Base-by-base conservation (phyloP, 805 yeast genomes). In the Kuraishia capsulata region DNA sequence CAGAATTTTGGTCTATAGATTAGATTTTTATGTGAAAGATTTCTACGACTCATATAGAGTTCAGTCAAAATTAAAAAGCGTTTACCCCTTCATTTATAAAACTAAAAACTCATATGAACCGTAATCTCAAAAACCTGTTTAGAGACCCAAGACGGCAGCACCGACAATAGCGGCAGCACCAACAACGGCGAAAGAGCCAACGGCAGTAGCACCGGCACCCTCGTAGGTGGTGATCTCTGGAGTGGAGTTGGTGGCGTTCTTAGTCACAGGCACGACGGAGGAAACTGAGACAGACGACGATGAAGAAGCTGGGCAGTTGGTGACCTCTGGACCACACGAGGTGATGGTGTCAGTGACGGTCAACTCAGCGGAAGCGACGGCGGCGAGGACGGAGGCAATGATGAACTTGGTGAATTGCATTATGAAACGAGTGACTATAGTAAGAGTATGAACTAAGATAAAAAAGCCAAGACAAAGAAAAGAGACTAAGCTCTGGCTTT, bases 231-330 rank as follows among this genome's bases (percentile, higher is more conserved):
- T 36, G 44, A 29, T 20, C 19, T 17, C 11, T 20, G 43, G 36
- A 29, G 47, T 43, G 23, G 50, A 39, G 38, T 29, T 26, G 26
- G 33, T 17, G 26, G 50, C 40, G 43, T 47, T 43, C 33, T 45
- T 38, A 46, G 43, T 43, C 49, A 72, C 73, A 59, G 75, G 69
- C 64, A 61, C 51, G 47, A 75, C 68, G 54, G 67, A 71, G 38
- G 53, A 51, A 18, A 62, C 47, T 37, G 46, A 71, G 59, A 73
- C 69, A 42, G 66, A 59, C 48, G 70, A 64, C 66, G 67, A 56
- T 56, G 77, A 67, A 44, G 59, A 71, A 52, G 67, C 55, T 48
- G 66, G 58, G 46, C 67, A 58, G 33, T 16, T 13, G 45, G 57
- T 43, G 35, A 48, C 45, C 18, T 52, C 58, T 28, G 31, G 31